Evolutionary conservation across 2,329 filamentous ascomycete genomes (phyloP), one percentile per base, ranked within the genome.

Genomic region (Exophiala sideris): DNA sequence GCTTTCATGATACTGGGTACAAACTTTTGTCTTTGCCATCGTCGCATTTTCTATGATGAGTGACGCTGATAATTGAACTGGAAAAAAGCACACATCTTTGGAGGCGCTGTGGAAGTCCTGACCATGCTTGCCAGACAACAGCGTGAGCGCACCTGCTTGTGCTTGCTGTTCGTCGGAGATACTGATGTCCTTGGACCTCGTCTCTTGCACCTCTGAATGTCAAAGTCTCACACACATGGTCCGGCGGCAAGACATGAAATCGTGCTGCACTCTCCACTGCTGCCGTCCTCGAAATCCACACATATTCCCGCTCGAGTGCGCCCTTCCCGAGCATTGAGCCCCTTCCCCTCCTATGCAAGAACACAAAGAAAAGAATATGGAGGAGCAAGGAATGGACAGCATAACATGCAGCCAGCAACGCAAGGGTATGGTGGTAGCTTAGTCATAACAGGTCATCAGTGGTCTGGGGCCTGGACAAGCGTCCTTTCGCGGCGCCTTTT

Each of bases 1-100:
- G 45, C 29, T 59, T 50, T 59, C 52, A 48, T 59, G 45, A 55
- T 59, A 52, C 51, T 59, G 54, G 54, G 57, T 57, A 59, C 54
- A 59, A 57, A 57, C 57, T 59, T 59, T 59, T 59, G 41, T 56
- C 51, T 55, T 54, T 48, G 10, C 41, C 46, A 11, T 45, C 18
- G 33, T 48, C 20, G 33, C 46, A 47, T 40, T 12, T 24, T 42
- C 46, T 41, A 39, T 49, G 46, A 44, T 41, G 18, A 21, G 20
- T 10, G 20, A 44, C 41, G 41, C 41, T 44, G 18, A 24, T 10
- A 21, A 42, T 29, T 29, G 24, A 42, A 42, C 16, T 24, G 40
- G 14, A 11, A 44, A 44, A 21, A 44, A 29, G 24, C 24, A 29
- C 24, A 29, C 24, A 29, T 29, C 24, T 3, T 29, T 8, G 5